Evolutionary conservation across 2,329 filamentous ascomycete genomes (phyloP).

Genomic region (Phaeosphaeriaceae sp.): DNA sequence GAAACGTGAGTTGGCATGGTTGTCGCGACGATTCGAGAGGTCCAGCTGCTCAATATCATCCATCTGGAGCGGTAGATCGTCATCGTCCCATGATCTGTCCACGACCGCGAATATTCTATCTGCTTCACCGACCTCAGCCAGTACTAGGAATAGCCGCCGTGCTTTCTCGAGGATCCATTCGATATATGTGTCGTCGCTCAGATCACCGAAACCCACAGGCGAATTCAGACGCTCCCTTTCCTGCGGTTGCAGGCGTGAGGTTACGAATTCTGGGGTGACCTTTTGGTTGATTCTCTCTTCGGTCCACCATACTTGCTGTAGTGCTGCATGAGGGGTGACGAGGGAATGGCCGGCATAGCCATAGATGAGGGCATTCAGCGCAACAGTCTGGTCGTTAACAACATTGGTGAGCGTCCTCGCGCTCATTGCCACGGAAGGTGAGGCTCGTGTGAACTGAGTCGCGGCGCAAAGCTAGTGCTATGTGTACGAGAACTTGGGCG

Average conservation of each 20-base stretch:
- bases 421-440: conserved; percentile 37
- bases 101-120: conserved; percentile 78
- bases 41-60: conserved; percentile 70
- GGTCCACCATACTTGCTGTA: conserved; percentile 73
- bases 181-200: conserved; percentile 77
- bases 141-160: conserved; percentile 73
- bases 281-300: conserved; percentile 71
- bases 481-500: conserved; percentile 21
- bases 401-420: conserved; percentile 50
- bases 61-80: conserved; percentile 72
- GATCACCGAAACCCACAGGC: conserved; percentile 70
- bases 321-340: conserved; percentile 56
- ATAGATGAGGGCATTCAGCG: conserved; percentile 59
- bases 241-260: conserved; percentile 67
- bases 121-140: conserved; percentile 72
- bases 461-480: background rate
- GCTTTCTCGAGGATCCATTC: conserved; percentile 77
- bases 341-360: conserved; percentile 59
- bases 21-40: conserved; percentile 66
- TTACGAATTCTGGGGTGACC: conserved; percentile 72
- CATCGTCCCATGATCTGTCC: conserved; percentile 79
- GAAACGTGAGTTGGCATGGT: conserved; percentile 71
- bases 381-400: conserved; percentile 52
- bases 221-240: conserved; percentile 69
- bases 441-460: background rate